Conservation (phyloP, 257 asterid genomes). For the Leonotis leonurus region DNA sequence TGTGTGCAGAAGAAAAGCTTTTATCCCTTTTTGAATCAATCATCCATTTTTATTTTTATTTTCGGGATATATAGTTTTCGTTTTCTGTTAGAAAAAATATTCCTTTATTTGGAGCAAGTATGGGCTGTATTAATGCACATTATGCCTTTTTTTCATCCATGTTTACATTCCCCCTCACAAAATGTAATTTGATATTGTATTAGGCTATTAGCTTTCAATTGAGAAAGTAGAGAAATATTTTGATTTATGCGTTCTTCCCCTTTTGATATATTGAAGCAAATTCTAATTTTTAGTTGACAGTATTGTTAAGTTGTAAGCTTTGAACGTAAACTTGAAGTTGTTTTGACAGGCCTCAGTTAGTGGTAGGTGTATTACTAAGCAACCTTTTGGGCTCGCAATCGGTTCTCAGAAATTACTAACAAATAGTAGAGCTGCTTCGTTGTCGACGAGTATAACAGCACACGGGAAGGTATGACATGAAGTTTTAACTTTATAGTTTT, state of each 20-base stretch:
- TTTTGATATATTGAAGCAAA: not conserved
- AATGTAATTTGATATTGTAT: not conserved
- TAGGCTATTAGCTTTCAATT: not conserved
- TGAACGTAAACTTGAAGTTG: conserved; percentile 10
- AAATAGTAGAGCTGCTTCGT: conserved; percentile 9
- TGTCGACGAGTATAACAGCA: conserved; percentile 10
- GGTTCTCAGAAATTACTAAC: conserved; percentile 17
- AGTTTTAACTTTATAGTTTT: conserved; percentile 6
- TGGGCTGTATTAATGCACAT: too few relatives aligned
- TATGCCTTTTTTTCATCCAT: not conserved
- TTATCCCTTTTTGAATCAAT: not conserved
- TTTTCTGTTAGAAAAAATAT: not conserved
- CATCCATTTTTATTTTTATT: not conserved
- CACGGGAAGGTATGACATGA: conserved; percentile 40
- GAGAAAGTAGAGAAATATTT: not conserved
- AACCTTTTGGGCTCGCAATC: conserved; percentile 13
- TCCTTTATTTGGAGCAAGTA: not conserved
- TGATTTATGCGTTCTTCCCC: not conserved
- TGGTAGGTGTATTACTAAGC: conserved; percentile 22
- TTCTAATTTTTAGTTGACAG: not conserved
- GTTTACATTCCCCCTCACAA: not conserved
- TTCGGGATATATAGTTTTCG: not conserved
- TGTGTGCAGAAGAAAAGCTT: not conserved
- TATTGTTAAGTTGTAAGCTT: not conserved
- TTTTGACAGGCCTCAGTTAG: conserved; percentile 31